A percentile compares a stretch with the other conserved stretches of the same genome.
These are phyloP conservation scores for Xylaria hypoxylon DNA, from an alignment of 2,329 filamentous ascomycete species.

Conservation along the genomic window DNA sequence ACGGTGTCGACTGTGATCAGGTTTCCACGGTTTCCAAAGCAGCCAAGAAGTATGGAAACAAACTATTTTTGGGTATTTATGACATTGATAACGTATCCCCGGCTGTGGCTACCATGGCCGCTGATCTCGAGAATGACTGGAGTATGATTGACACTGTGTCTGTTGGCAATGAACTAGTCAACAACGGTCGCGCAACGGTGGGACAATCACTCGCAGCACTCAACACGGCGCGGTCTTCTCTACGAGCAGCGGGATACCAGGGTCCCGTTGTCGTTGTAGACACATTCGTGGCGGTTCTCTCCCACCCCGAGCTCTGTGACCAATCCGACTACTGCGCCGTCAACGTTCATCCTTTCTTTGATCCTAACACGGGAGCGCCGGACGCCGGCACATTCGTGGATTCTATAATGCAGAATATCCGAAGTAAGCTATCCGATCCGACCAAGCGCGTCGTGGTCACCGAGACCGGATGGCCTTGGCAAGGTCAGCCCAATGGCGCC, in stretches of 20 bases:
- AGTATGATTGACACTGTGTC: conserved; percentile 75
- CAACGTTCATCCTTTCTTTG: conserved; percentile 89
- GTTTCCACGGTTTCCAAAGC: conserved; percentile 71
- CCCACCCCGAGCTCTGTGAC: conserved; percentile 76
- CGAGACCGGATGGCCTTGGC: conserved; percentile 86
- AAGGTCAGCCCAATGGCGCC: conserved; percentile 71
- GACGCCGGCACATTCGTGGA: conserved; percentile 76
- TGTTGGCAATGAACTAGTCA: conserved; percentile 85
- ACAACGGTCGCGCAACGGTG: conserved; percentile 67
- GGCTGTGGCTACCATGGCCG: conserved; percentile 71
- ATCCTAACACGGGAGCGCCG: conserved; percentile 68
- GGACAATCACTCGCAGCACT: conserved; percentile 69
- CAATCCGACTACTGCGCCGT: conserved; percentile 82
- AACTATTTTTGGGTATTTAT: conserved; percentile 81
- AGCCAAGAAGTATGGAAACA: conserved; percentile 72
- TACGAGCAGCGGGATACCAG: conserved; percentile 72
- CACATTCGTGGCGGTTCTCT: conserved; percentile 75
- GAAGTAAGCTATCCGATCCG: conserved; percentile 55
- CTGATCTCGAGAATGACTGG: conserved; percentile 74
- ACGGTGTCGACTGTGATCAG: conserved; percentile 84
- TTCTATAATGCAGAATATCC: conserved; percentile 62
- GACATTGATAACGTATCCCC: conserved; percentile 66
- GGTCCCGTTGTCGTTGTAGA: conserved; percentile 85
- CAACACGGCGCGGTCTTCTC: conserved; percentile 64
- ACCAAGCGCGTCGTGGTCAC: conserved; percentile 77